Evolutionary conservation across 495 filamentous ascomycete species (phyloP).

Genomic region (Polyplosphaeria fusca): DNA sequence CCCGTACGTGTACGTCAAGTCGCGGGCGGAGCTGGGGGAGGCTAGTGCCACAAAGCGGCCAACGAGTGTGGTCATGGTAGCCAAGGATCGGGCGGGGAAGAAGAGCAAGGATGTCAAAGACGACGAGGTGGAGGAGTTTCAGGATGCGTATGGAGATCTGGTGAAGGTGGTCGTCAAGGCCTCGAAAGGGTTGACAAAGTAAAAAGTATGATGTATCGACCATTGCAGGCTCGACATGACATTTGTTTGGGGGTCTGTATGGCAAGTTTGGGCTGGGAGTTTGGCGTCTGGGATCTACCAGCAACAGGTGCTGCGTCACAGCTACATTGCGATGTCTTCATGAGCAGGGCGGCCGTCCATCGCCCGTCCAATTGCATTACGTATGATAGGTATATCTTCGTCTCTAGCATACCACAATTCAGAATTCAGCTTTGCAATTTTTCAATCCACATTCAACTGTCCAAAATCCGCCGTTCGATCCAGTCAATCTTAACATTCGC

Average conservation of each 20-base stretch:
- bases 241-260: background rate
- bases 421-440: too few species aligned
- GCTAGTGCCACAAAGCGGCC: slow-evolving; percentile 91
- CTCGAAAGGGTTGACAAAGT: slow-evolving; percentile 25
- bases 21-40: slow-evolving; percentile 83
- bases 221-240: too few species aligned
- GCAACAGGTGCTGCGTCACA: too few species aligned
- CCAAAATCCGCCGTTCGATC: slow-evolving; percentile 17
- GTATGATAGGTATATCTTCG: too few species aligned
- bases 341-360: too few species aligned
- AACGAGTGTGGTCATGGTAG: slow-evolving; percentile 89
- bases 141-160: slow-evolving; percentile 28
- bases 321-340: too few species aligned
- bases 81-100: slow-evolving; percentile 50
- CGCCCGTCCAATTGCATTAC: too few species aligned
- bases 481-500: background rate
- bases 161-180: slow-evolving; percentile 33
- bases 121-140: slow-evolving; percentile 23
- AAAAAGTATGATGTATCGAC: background rate
- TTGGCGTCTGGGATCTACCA: too few species aligned
- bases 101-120: slow-evolving; percentile 50
- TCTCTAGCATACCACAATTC: too few species aligned
- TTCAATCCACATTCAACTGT: slow-evolving; percentile 10
- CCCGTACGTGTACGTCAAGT: slow-evolving; percentile 87
- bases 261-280: background rate